Evolutionary conservation across 257 asterid species (phyloP).

Genomic region (Capsicum baccatum): DNA sequence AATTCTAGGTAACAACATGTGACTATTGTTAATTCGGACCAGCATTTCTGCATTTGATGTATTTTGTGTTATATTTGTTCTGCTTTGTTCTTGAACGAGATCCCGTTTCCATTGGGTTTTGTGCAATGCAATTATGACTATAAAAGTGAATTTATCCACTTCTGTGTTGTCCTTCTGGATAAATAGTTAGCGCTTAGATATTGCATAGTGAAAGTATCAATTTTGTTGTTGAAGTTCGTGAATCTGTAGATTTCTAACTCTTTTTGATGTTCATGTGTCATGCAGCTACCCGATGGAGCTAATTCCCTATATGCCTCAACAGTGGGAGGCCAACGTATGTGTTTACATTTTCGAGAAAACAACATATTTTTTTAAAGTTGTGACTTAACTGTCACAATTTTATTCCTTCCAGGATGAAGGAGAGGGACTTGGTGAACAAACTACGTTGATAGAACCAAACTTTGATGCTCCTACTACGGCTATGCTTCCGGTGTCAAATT

Average conservation of each 20-base stretch:
- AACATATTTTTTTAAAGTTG: not conserved
- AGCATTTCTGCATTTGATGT: not conserved
- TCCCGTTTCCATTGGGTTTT: not conserved
- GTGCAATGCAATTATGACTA: not conserved
- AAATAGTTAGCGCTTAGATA: not conserved
- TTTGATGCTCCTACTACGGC: not conserved
- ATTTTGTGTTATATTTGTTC: not conserved
- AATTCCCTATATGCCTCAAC: not conserved
- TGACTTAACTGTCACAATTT: not conserved
- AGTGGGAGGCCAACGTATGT: not conserved
- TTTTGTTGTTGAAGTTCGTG: not conserved
- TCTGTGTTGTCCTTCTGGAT: not conserved
- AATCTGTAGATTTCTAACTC: not conserved
- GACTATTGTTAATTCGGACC: not conserved
- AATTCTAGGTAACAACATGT: conserved; percentile 17
- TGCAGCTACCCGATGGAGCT: not conserved
- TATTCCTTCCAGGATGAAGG: not conserved
- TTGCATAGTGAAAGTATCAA: not conserved
- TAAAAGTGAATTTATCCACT: not conserved
- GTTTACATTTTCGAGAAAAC: not conserved
- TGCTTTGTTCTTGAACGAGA: not conserved
- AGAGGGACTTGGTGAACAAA: not conserved
- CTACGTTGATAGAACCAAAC: not conserved
- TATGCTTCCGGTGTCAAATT: not conserved
- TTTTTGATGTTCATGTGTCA: not conserved